Percentiles rank a stretch among this genome's conserved stretches.
Evolutionary conservation across 1,284 basidiomycete genomes (phyloP).

Genomic region (Boletus austroedulis): DNA sequence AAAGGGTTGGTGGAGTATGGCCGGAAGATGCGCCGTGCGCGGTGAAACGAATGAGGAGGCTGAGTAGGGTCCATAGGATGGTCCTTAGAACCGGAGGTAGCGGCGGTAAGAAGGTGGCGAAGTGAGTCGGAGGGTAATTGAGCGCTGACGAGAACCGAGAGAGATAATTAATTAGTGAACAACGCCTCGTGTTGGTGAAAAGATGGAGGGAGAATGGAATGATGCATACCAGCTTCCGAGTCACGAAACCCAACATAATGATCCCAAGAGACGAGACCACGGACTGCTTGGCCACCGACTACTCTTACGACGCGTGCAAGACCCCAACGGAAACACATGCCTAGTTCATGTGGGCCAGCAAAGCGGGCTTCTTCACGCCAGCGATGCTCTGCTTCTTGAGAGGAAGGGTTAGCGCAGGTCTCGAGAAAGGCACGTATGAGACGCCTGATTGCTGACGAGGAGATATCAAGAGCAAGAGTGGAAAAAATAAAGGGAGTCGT

Average conservation of each 20-base stretch:
- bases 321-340: constrained; percentile 85
- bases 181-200: constrained; percentile 24
- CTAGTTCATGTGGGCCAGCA: constrained; percentile 81
- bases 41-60: constrained; percentile 74
- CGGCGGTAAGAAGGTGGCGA: constrained; percentile 55
- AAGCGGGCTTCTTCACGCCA: constrained; percentile 81
- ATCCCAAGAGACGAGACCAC: constrained; percentile 76
- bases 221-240: constrained; percentile 66
- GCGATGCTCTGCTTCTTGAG: constrained; percentile 47
- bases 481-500: constrained; percentile 89
- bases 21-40: constrained; percentile 79
- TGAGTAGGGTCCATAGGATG: constrained; percentile 66
- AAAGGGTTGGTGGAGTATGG: constrained; percentile 79
- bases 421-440: constrained; percentile 75
- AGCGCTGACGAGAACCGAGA: constrained; percentile 39
- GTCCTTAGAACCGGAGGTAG: constrained; percentile 55
- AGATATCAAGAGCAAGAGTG: constrained; percentile 80
- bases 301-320: constrained; percentile 69
- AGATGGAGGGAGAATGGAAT: constrained; percentile 19
- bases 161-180: constrained; percentile 24
- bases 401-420: constrained; percentile 47
- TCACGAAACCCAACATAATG: constrained; percentile 75
- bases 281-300: constrained; percentile 61
- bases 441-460: constrained; percentile 63
- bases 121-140: constrained; percentile 68